A percentile compares a stretch with the other conserved stretches of the same genome.
These are phyloP conservation scores for Choanephora cucurbitarum DNA, from an alignment of 371 early-diverging fungal species.

Conservation along the genomic window DNA sequence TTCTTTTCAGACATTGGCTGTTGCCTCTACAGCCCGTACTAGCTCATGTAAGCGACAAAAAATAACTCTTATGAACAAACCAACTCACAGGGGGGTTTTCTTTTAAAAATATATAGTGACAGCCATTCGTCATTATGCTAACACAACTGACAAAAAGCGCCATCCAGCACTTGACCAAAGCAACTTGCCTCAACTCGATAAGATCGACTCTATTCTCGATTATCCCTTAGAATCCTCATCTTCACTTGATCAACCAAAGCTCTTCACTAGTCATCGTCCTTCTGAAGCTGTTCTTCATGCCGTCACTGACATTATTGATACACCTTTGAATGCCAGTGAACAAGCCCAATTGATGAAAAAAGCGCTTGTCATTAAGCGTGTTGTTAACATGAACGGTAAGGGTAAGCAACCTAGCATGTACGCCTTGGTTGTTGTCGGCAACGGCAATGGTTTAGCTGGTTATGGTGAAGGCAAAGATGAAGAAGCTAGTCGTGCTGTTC, in stretches of 20 bases:
- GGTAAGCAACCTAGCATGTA: conserved; percentile 87
- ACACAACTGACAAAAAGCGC: conserved; percentile 25
- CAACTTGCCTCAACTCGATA: conserved; percentile 42
- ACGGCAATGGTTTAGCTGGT: conserved; percentile 93
- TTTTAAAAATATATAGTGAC: neutral
- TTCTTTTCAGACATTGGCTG: conserved; percentile 29
- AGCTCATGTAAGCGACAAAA: conserved; percentile 11
- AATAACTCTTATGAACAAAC: neutral
- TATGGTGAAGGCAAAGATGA: conserved; percentile 92
- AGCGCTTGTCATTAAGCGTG: conserved; percentile 75
- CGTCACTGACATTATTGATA: conserved; percentile 43
- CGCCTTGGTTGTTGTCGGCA: conserved; percentile 94
- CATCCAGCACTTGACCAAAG: conserved; percentile 29
- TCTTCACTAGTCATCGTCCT: conserved; percentile 44
- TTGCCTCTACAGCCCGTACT: conserved; percentile 17
- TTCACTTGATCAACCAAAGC: conserved; percentile 40
- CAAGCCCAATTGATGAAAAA: conserved; percentile 66
- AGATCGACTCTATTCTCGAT: conserved; percentile 49
- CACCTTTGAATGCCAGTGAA: conserved; percentile 33
- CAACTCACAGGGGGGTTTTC: neutral
- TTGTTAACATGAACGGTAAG: conserved; percentile 84
- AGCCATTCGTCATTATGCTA: conserved; percentile 36
- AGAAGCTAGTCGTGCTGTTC: conserved; percentile 80
- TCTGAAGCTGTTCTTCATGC: conserved; percentile 42
- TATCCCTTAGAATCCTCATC: conserved; percentile 25